These are phyloP conservation scores for Strobilomyces dryophilus DNA, from an alignment of 768 basidiomycete genomes.

Conservation along the genomic window DNA sequence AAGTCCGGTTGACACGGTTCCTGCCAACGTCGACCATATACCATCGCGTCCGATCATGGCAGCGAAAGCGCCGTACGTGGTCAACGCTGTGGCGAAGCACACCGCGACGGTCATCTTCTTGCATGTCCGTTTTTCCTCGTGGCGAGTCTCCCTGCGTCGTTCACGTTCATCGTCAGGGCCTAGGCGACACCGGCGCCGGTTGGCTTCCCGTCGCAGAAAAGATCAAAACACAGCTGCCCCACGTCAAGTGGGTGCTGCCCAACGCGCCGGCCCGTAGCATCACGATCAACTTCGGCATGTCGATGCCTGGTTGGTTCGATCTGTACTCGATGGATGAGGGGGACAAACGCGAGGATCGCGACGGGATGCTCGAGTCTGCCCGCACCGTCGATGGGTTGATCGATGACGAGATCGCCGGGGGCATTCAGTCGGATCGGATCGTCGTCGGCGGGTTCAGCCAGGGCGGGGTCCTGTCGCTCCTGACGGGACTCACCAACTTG, in stretches of 20 bases:
- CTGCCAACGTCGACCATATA: too few species aligned
- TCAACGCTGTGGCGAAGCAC: slow-evolving; percentile 45
- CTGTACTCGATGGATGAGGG: slow-evolving; percentile 57
- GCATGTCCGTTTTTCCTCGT: slow-evolving; percentile 54
- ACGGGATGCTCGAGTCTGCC: slow-evolving; percentile 58
- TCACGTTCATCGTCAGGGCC: slow-evolving; percentile 43
- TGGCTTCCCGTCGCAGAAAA: slow-evolving; percentile 75
- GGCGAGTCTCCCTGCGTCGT: not conserved
- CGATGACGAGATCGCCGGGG: slow-evolving; percentile 65
- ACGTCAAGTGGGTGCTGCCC: slow-evolving; percentile 82
- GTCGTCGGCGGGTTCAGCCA: slow-evolving; percentile 89
- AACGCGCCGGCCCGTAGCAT: slow-evolving; percentile 44
- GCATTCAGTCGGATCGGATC: slow-evolving; percentile 65
- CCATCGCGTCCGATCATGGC: not conserved
- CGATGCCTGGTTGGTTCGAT: slow-evolving; percentile 84
- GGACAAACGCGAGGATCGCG: slow-evolving; percentile 55
- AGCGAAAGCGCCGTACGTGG: not conserved
- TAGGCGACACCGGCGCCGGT: slow-evolving; percentile 72
- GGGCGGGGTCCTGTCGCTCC: slow-evolving; percentile 74
- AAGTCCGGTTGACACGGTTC: too few species aligned
- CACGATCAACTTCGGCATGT: slow-evolving; percentile 63
- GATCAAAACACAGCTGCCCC: slow-evolving; percentile 55
- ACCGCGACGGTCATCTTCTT: slow-evolving; percentile 87
- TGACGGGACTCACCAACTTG: slow-evolving; percentile 52
- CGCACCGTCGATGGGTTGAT: slow-evolving; percentile 64